Evolutionary conservation across 2,329 filamentous ascomycete genomes (phyloP).

Genomic region (Fusarium armeniacum): DNA sequence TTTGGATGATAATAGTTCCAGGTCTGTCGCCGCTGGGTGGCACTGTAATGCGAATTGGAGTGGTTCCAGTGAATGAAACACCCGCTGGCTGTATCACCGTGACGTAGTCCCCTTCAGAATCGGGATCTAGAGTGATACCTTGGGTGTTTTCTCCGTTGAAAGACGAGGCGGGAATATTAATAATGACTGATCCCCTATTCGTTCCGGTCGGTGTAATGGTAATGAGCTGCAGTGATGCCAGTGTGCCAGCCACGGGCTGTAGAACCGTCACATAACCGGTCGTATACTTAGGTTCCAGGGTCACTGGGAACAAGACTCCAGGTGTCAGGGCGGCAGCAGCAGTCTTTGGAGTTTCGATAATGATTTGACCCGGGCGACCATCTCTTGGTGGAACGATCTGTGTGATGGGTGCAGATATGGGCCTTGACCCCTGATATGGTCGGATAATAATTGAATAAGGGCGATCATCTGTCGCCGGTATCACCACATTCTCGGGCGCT

Average conservation of each 20-base stretch:
- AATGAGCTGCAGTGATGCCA: conserved; percentile 10
- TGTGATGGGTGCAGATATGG: conserved; percentile 37
- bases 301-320: conserved; percentile 20
- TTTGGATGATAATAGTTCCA: conserved; percentile 45
- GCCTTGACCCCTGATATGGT: conserved; percentile 31
- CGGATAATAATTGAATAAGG: conserved; percentile 43
- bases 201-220: conserved; percentile 40
- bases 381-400: conserved; percentile 29
- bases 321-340: background rate
- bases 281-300: conserved; percentile 24
- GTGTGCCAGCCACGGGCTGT: conserved; percentile 19
- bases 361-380: conserved; percentile 32
- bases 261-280: conserved; percentile 41
- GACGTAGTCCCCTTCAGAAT: conserved; percentile 26
- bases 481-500: conserved; percentile 32
- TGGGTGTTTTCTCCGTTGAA: background rate
- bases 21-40: conserved; percentile 24
- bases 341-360: conserved; percentile 45
- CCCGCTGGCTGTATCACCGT: conserved; percentile 38
- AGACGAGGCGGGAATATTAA: conserved; percentile 27
- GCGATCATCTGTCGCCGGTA: conserved; percentile 35
- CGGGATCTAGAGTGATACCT: conserved; percentile 27
- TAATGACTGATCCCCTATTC: conserved; percentile 37
- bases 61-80: conserved; percentile 3
- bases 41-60: conserved; percentile 27